Evolutionary conservation across 768 basidiomycete genomes (phyloP), one percentile per base, ranked within the genome.

Genomic region (Brasilioporus rufonigricans): DNA sequence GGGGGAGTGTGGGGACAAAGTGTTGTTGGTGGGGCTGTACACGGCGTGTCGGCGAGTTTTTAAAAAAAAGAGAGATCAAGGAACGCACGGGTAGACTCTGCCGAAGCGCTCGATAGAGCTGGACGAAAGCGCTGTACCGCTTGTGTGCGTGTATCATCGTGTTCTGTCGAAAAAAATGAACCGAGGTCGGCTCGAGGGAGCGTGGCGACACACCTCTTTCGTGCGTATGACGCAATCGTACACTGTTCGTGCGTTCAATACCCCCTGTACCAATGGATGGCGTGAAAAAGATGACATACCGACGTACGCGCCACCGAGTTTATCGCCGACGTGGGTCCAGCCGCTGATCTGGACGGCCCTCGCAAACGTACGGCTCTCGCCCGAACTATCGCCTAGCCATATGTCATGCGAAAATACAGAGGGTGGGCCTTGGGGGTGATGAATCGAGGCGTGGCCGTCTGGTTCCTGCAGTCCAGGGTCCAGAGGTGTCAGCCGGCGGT

Each of bases 311-410:
- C 80, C 78, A n/a, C 80, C 80, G 0, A 75, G 74, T 38, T 76
- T 77, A 60, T 88, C 87, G 1, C 87, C 87, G 8, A 90, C 87
- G 57, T 77, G 83, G 18, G 82, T 85, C 87, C 87, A 89, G 0
- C 87, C 88, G 11, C 74, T 74, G 19, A 89, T 84, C 46, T 75
- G 74, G 4, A 89, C 86, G 63, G 83, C 80, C 48, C 81, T 77
- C 4, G 88, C 81, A 61, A 90, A 89, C 2, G 79, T 74, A 0
- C 67, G 64, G 45, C 78, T 80, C 51, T 77, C 75, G 1, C 82
- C 82, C 0, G 74, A 76, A 53, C 82, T 82, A 57, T 89, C 86
- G 0, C 77, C 81, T 9, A 89, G 74, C 79, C 83, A 89, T 24
- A 89, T 90, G 43, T 88, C 87, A 14, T 75, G 77, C 0, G 85